phyloP scores from a whole-genome alignment of 1,284 basidiomycete species.

The Puccinia triticina region DNA sequence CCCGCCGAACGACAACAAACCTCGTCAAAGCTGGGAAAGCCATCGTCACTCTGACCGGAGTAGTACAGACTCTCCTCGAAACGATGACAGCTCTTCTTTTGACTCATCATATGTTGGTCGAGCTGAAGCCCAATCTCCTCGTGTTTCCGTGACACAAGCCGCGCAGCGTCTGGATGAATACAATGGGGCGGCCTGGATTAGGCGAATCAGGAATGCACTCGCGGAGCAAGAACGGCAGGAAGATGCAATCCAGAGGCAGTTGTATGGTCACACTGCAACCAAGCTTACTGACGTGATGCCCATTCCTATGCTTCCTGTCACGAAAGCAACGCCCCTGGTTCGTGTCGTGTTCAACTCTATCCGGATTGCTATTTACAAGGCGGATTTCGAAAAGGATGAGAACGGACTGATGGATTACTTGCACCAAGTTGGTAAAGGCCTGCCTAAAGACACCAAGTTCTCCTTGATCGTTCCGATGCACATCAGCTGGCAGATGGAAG shows the following conservation, averaged over 20 bases:
- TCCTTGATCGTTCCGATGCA: conserved; percentile 83
- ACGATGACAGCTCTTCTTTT: conserved; percentile 35
- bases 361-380: conserved; percentile 67
- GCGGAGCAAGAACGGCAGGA: conserved; percentile 64
- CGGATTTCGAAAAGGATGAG: conserved; percentile 67
- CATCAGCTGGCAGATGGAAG: conserved; percentile 71
- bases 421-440: conserved; percentile 69
- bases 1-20: background rate
- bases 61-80: conserved; percentile 11
- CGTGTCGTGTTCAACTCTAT: conserved; percentile 71
- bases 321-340: conserved; percentile 72
- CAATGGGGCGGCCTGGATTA: conserved; percentile 78
- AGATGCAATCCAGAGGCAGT: conserved; percentile 57
- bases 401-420: conserved; percentile 71
- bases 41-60: conserved; percentile 16
- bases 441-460: conserved; percentile 74
- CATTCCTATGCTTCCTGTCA: conserved; percentile 62
- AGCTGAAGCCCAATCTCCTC: conserved; percentile 58
- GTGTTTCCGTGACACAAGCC: conserved; percentile 72
- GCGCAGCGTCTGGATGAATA: conserved; percentile 72
- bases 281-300: conserved; percentile 60
- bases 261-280: conserved; percentile 50
- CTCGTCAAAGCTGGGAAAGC: conserved; percentile 18
- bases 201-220: conserved; percentile 63
- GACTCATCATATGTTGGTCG: conserved; percentile 35